Evolutionary conservation across 495 filamentous ascomycete genomes (phyloP).

Genomic region (Aspergillus hancockii): DNA sequence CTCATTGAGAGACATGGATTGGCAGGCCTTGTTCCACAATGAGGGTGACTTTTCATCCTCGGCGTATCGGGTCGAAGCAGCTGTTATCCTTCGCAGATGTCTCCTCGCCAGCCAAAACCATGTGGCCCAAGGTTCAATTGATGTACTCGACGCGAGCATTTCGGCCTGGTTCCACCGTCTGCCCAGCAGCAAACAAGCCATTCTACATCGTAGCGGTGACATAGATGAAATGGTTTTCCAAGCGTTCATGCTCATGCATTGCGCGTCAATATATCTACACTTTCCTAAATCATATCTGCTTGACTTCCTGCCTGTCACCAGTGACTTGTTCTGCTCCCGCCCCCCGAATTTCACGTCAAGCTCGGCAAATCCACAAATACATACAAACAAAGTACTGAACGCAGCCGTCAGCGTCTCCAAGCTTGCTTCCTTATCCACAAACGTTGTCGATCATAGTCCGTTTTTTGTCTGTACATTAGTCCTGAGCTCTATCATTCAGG

Average conservation of each 20-base stretch:
- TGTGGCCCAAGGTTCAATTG: not conserved
- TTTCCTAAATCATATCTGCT: constrained; percentile 10
- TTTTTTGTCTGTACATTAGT: constrained; percentile 12
- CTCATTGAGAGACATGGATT: constrained; percentile 5
- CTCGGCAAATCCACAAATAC: constrained; percentile 5
- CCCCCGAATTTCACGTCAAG: not conserved
- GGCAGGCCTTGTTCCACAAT: not conserved
- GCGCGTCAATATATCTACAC: constrained; percentile 13
- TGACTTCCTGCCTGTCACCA: constrained; percentile 4
- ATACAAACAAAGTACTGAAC: constrained; percentile 3
- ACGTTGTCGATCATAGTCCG: constrained; percentile 3
- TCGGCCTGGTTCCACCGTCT: constrained; percentile 11
- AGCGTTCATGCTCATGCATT: constrained; percentile 13
- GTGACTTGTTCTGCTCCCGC: constrained; percentile 7
- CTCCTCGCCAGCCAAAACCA: not conserved
- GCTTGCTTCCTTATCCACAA: constrained; percentile 3
- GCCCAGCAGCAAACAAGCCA: not conserved
- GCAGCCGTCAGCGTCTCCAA: constrained; percentile 4
- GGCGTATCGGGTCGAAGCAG: constrained; percentile 9
- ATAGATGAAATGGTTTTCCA: constrained; percentile 10
- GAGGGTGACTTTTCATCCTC: constrained; percentile 4
- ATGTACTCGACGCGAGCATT: constrained; percentile 8
- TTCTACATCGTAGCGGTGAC: constrained; percentile 2
- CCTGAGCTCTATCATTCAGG: constrained; percentile 10
- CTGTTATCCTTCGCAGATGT: constrained; percentile 1